phyloP scores from a whole-genome alignment of 2,329 filamentous ascomycete species.

The Calonectria pseudoreteaudii region DNA sequence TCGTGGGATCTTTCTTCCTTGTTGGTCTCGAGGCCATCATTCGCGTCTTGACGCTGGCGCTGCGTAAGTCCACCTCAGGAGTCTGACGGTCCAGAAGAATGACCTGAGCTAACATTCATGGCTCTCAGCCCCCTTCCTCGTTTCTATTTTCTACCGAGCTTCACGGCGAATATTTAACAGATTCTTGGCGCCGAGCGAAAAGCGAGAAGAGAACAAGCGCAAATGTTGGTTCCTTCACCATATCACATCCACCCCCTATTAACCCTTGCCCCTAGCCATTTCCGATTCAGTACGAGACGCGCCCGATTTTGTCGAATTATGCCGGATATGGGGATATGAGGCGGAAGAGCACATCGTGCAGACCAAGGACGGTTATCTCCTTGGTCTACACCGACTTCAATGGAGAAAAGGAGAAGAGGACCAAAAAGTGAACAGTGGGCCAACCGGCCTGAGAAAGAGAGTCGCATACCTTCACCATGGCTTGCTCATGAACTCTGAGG shows the following conservation, averaged over 20 bases:
- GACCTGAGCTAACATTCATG: constrained; percentile 34
- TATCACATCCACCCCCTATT: constrained; percentile 37
- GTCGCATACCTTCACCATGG: constrained; percentile 97
- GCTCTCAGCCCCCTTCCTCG: constrained; percentile 77
- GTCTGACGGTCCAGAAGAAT: constrained; percentile 23
- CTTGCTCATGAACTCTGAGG: constrained; percentile 97
- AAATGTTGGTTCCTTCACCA: constrained; percentile 63
- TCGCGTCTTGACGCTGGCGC: constrained; percentile 85
- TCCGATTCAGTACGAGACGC: constrained; percentile 86
- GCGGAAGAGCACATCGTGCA: constrained; percentile 97
- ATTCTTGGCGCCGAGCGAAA: constrained; percentile 77
- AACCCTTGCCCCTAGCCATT: constrained; percentile 69
- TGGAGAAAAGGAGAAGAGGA: constrained; percentile 86
- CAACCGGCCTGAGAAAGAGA: constrained; percentile 78
- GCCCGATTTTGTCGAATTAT: constrained; percentile 94
- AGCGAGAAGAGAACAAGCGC: constrained; percentile 74
- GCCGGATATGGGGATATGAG: constrained; percentile 88
- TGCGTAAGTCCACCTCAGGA: constrained; percentile 71
- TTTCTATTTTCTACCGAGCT: constrained; percentile 83
- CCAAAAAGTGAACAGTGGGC: constrained; percentile 79
- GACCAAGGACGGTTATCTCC: constrained; percentile 91
- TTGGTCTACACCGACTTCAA: constrained; percentile 88
- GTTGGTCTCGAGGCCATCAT: constrained; percentile 86
- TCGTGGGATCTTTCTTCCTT: constrained; percentile 85
- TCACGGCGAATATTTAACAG: constrained; percentile 87